Base-by-base conservation (phyloP, 2,329 filamentous ascomycete genomes). In the Acrocalymma vagum region DNA sequence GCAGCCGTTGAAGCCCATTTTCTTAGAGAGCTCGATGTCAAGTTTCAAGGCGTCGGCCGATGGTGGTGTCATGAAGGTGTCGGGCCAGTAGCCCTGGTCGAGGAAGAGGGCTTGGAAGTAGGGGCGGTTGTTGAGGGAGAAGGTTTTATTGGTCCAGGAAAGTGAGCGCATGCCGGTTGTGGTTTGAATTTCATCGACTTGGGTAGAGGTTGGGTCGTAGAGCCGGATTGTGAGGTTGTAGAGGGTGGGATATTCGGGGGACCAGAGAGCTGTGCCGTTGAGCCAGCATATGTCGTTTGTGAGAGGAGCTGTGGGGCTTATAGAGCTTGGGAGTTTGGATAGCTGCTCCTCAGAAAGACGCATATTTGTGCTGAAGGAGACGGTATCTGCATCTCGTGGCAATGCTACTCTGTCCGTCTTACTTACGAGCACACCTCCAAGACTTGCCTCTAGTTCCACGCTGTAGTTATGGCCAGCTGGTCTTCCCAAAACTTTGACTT, bases 41-140 rank as follows among this genome's bases (percentile, higher is more conserved):
- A 51, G 38, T 46, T 74, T 76, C 11, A 82, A 60, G 3, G 71
- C 72, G 6, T 74, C 65, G 0, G 71, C 62, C 0, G 72, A 72
- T 0, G 81, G 80, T 1, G 82, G 81, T 4, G 82, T 85, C 70
- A 84, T 76, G 47, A 82, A 77, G 0, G 81, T 83, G 3, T 77
- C 70, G 1, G 80, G 80, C 82, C 82, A 85, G 69, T 85, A 85
- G 27, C 82, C 82, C 62, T 85, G 82, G 61, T 85, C 82, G 9
- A 85, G 74, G 32, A 77, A 75, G 1, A 85, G 69, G 9, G 79
- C 76, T 58, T 85, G 82, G 71, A 85, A 85, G 50, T 81, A 77
- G 2, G 82, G 81, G 38, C 70, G 72, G 42, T 73, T 76, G 58
- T 85, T 85, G 15, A 85, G 73, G 6, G 79, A 72, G 72, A 86